Evolutionary conservation across 2,329 filamentous ascomycete genomes (phyloP), one percentile per base, ranked within the genome.

Genomic region (Albifimbria verrucaria): DNA sequence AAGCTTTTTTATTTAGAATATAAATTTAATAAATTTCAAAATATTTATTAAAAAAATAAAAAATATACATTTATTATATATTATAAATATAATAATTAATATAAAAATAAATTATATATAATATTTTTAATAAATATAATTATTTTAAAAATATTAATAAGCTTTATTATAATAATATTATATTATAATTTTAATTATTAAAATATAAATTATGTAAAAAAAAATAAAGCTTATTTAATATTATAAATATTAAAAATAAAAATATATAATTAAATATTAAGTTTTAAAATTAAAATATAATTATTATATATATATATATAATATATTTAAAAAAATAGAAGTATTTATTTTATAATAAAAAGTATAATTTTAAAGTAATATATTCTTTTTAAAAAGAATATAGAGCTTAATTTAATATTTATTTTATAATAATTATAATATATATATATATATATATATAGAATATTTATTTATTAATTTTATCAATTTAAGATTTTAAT

Each of bases 401-500:
- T 9, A 10, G 7, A 7, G 7, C 9, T 10, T 10, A 43, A 18
- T 10, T 10, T 43, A 43, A 21, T 10, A 10, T 46, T 32, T 32
- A 10, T 22, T 18, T 23, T 36, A 47, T 46, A 36, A 49, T 49
- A 52, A 17, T n/a, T 41, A n/a, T 7, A 32, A 23, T 46, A 45
- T 21, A 25, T 36, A 41, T 47, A 18, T 21, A 32, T 17, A 23
- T 26, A 39, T 42, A 32, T 22, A 9, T 39, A 7, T 32, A 32
- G 11, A 48, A 23, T 23, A 22, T 53, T 32, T 17, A 50, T 23
- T 20, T 28, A 41, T 15, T 12, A 24, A 32, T 23, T 17, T 42
- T 42, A 49, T 43, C 23, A n/a, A 3, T 48, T 23, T 26, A 24
- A 42, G 24, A 51, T n/a, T 17, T 22, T 47, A 52, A 47, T 39